Conservation (phyloP, 352 stramenopile genomes). For the Globisporangium radiosum region DNA sequence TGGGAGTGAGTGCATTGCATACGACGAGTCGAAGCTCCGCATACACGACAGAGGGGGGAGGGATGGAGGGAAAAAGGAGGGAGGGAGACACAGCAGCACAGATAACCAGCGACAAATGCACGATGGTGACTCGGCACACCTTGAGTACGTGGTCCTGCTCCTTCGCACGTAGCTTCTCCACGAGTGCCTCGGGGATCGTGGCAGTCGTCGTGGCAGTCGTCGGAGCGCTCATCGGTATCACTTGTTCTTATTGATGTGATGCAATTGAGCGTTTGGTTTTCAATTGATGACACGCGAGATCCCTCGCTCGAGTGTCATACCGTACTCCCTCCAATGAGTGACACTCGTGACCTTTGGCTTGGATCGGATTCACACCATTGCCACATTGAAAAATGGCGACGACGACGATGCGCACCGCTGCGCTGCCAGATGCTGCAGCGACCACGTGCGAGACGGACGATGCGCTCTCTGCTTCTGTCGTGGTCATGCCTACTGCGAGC, state of each 20-base stretch:
- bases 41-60: too few species aligned
- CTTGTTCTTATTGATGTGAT: neutral
- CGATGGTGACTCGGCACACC: conserved; percentile 13
- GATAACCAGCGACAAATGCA: too few species aligned
- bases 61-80: too few species aligned
- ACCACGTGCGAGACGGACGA: neutral
- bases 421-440: neutral
- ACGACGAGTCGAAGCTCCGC: too few species aligned
- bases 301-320: too few species aligned
- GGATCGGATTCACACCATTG: neutral
- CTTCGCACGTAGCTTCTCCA: conserved; percentile 25
- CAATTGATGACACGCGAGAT: too few species aligned
- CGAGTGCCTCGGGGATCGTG: conserved; percentile 21
- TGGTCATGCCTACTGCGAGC: neutral
- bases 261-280: neutral
- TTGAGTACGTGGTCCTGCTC: conserved; percentile 71
- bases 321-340: too few species aligned
- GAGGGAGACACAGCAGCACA: too few species aligned
- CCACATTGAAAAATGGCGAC: too few species aligned
- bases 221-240: neutral
- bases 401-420: neutral
- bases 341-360: neutral
- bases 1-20: too few species aligned
- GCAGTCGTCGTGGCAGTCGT: conserved; percentile 11
- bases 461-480: neutral